Percentiles rank a stretch among this genome's conserved stretches.
Conservation (phyloP, 768 basidiomycete genomes). For the Suillus tomentosus region DNA sequence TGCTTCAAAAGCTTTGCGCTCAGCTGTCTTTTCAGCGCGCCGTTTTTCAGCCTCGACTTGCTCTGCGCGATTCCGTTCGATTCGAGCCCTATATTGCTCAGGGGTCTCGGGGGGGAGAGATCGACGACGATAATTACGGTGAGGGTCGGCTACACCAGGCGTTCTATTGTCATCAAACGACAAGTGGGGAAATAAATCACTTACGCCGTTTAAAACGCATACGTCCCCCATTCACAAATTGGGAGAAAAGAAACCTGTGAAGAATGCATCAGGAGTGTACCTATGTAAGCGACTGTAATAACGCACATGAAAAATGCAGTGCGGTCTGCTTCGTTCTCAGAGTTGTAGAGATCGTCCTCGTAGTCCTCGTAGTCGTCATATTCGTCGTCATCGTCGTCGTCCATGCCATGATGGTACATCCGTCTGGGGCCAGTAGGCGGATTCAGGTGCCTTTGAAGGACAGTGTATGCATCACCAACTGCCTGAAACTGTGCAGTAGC, state of each 20-base stretch:
- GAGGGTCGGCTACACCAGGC: conserved; percentile 23
- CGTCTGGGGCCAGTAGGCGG: conserved; percentile 28
- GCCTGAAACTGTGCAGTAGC: conserved; percentile 73
- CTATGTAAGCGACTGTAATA: neutral
- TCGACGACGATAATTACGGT: conserved; percentile 20
- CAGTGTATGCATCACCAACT: conserved; percentile 67
- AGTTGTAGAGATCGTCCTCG: conserved; percentile 30
- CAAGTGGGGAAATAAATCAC: conserved; percentile 15
- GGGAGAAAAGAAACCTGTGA: conserved; percentile 52
- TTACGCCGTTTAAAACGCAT: conserved; percentile 33
- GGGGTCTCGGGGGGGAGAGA: conserved; percentile 42
- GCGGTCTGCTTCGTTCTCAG: conserved; percentile 36
- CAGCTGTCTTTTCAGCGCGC: conserved; percentile 48
- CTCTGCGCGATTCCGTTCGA: conserved; percentile 52
- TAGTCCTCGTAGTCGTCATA: conserved; percentile 38
- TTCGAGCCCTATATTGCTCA: conserved; percentile 54
- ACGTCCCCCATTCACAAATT: conserved; percentile 40
- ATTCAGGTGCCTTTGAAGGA: conserved; percentile 58
- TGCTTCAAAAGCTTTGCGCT: conserved; percentile 47
- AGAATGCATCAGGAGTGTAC: conserved; percentile 12
- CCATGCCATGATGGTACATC: conserved; percentile 27
- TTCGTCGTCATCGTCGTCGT: conserved; percentile 39
- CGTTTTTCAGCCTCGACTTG: conserved; percentile 57
- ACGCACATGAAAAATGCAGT: conserved; percentile 50
- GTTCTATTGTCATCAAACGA: conserved; percentile 10